Conservation (phyloP, 768 basidiomycete species). For the Lentinula sp. region DNA sequence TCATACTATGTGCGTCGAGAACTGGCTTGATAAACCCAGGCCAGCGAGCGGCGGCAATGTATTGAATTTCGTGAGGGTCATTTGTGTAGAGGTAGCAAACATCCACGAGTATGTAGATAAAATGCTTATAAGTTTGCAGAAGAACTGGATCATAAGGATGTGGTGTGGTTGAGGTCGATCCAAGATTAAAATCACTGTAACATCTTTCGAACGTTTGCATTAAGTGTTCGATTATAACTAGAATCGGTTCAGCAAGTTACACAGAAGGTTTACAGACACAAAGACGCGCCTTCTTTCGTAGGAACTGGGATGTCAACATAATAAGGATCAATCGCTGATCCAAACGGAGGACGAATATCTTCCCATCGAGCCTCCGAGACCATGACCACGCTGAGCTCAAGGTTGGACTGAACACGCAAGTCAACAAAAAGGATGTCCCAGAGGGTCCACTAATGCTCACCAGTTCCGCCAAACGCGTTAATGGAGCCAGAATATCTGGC, state of each 20-base stretch:
- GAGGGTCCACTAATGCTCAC: slow-evolving; percentile 30
- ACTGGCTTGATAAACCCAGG: slow-evolving; percentile 72
- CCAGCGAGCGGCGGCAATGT: slow-evolving; percentile 76
- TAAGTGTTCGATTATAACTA: slow-evolving; percentile 24
- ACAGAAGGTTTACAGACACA: neutral
- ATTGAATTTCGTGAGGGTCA: slow-evolving; percentile 65
- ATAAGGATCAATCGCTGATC: slow-evolving; percentile 70
- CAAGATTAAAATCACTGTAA: neutral
- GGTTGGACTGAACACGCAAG: slow-evolving; percentile 36
- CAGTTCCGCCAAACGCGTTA: slow-evolving; percentile 67
- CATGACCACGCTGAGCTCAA: slow-evolving; percentile 56
- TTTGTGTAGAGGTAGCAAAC: slow-evolving; percentile 59
- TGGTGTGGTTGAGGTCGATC: slow-evolving; percentile 6
- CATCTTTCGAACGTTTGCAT: neutral
- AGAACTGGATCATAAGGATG: slow-evolving; percentile 50
- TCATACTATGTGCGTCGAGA: slow-evolving; percentile 37
- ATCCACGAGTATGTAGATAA: slow-evolving; percentile 49
- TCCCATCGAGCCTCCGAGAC: slow-evolving; percentile 67
- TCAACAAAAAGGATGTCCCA: slow-evolving; percentile 2
- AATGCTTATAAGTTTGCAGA: slow-evolving; percentile 58
- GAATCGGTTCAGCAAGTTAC: neutral
- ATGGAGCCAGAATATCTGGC: slow-evolving; percentile 62
- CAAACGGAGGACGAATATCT: slow-evolving; percentile 61
- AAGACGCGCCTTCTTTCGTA: slow-evolving; percentile 50
- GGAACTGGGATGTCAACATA: slow-evolving; percentile 50